These are phyloP conservation scores for Gossypium australe DNA, from an alignment of 345 rosid genomes.

Conservation along the genomic window DNA sequence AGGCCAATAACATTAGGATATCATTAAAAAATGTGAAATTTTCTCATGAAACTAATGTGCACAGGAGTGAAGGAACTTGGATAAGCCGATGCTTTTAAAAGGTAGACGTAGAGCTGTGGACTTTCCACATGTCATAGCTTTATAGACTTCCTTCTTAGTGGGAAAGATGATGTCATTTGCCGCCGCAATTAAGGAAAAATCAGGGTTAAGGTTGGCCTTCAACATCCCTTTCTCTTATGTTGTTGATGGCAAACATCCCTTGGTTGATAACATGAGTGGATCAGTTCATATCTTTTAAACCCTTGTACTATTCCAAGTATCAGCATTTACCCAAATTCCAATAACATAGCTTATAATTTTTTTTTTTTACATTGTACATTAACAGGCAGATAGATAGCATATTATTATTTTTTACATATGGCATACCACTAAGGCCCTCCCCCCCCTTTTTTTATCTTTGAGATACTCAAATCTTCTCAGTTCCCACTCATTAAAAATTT, in stretches of 20 bases:
- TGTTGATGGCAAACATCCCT: too few relatives aligned
- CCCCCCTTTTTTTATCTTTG: too few relatives aligned
- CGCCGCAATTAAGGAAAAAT: not conserved
- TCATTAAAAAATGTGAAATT: not conserved
- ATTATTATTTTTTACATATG: not conserved
- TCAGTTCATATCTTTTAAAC: too few relatives aligned
- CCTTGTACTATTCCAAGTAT: too few relatives aligned
- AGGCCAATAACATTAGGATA: not conserved
- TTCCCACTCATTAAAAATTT: not conserved
- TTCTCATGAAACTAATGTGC: not conserved
- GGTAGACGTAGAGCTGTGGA: slow-evolving; percentile 5
- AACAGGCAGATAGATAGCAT: too few relatives aligned
- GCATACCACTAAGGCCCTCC: not conserved
- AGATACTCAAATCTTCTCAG: not conserved
- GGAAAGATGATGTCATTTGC: not conserved
- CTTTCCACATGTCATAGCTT: slow-evolving; percentile 17
- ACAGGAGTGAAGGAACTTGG: slow-evolving; percentile 9
- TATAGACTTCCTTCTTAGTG: slow-evolving; percentile 9
- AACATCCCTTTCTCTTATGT: too few relatives aligned
- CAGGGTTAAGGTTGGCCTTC: not conserved
- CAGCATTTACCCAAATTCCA: too few relatives aligned
- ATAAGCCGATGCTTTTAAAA: slow-evolving; percentile 16
- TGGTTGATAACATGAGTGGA: too few relatives aligned
- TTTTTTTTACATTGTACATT: too few relatives aligned
- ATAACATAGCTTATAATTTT: too few relatives aligned